phyloP scores from a whole-genome alignment of 495 filamentous ascomycete species.

The Tricharina praecox region DNA sequence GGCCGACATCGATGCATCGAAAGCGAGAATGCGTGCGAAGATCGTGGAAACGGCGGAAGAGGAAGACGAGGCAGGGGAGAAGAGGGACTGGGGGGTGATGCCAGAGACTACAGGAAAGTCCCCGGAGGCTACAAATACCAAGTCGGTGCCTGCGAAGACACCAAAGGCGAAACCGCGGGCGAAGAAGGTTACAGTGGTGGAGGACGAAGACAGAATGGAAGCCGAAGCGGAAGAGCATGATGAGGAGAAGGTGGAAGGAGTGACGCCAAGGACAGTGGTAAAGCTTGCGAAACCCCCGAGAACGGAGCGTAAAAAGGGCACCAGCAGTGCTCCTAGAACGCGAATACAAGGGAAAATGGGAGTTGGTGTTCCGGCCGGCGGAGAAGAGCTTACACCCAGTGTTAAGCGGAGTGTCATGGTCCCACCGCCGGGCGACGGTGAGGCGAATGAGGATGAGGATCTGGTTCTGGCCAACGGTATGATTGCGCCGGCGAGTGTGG shows the following conservation, averaged over 20 bases:
- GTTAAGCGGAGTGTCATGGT: background rate
- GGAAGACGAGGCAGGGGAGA: too few relatives aligned
- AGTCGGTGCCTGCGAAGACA: too few relatives aligned
- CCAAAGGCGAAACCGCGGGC: too few relatives aligned
- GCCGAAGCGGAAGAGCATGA: too few relatives aligned
- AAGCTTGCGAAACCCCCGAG: background rate
- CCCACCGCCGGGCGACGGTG: background rate
- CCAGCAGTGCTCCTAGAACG: background rate
- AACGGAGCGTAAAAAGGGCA: background rate
- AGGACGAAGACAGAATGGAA: too few relatives aligned
- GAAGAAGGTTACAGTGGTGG: too few relatives aligned
- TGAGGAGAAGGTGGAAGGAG: background rate
- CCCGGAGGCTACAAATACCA: too few relatives aligned
- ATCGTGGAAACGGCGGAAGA: too few relatives aligned
- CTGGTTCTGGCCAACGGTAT: background rate
- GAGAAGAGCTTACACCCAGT: background rate
- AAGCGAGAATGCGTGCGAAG: too few relatives aligned
- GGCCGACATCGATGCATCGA: too few relatives aligned
- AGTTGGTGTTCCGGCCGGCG: background rate
- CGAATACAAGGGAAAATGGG: background rate
- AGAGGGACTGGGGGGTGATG: too few relatives aligned
- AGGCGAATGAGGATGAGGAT: background rate
- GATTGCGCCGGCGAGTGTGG: background rate
- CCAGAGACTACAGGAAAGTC: too few relatives aligned
- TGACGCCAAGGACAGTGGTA: constrained; percentile 1